These are phyloP conservation scores for Puccinellia tenuiflora DNA, from an alignment of 176 grass and related monocot species.

Conservation along the genomic window DNA sequence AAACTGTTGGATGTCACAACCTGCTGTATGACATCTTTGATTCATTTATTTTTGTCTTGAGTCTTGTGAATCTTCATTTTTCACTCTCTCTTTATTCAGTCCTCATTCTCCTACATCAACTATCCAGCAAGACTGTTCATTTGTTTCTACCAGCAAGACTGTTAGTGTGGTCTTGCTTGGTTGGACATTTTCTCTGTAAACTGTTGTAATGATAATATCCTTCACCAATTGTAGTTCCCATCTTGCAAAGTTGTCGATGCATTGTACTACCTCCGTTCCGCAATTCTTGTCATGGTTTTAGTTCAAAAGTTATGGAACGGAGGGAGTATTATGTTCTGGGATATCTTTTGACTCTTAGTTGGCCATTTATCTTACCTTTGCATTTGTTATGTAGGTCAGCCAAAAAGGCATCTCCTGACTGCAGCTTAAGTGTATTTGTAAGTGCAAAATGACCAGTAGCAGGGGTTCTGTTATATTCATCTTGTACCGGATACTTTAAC, in stretches of 20 bases:
- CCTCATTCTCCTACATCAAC: no score
- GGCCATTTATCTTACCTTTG: neutral
- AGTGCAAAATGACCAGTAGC: slow-evolving; percentile 78
- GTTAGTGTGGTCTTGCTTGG: neutral
- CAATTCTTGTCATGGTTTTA: no score
- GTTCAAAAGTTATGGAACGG: no score
- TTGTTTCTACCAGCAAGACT: neutral
- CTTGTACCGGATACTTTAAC: slow-evolving; percentile 44
- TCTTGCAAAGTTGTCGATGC: neutral
- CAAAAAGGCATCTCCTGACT: slow-evolving; percentile 91
- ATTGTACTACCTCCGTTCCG: no score
- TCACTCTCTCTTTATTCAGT: no score
- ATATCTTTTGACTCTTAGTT: slow-evolving; percentile 4
- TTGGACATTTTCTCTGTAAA: neutral
- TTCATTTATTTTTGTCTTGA: no score
- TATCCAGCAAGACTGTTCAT: neutral
- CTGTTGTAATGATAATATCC: neutral
- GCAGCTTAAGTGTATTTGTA: slow-evolving; percentile 91
- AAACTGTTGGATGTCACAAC: no score
- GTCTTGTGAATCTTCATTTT: no score
- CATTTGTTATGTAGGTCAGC: slow-evolving; percentile 61
- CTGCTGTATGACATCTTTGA: no score
- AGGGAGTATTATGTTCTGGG: no score
- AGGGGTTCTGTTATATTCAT: slow-evolving; percentile 94
- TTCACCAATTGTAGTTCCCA: neutral